Percentiles rank a stretch among this genome's conserved stretches.
phyloP scores from a whole-genome alignment of 495 filamentous ascomycete genomes.

The Neurospora sp. region DNA sequence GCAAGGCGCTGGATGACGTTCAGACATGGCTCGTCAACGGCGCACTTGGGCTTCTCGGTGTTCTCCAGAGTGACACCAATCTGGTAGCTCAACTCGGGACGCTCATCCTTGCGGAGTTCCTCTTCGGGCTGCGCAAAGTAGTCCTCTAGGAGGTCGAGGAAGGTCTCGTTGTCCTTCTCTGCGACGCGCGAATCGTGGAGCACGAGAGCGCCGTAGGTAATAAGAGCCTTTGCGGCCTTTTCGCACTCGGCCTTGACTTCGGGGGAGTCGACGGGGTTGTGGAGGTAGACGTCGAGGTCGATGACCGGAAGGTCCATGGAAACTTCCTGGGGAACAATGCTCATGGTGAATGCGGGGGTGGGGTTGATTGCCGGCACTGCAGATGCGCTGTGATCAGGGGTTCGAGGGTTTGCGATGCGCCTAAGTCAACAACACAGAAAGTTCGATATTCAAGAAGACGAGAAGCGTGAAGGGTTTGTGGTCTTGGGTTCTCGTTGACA shows the following conservation, averaged over 20 bases:
- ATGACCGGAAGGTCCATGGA: constrained; percentile 44
- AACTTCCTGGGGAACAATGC: constrained; percentile 8
- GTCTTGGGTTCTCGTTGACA: no score
- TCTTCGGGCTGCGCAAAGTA: constrained; percentile 41
- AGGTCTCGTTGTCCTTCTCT: constrained; percentile 36
- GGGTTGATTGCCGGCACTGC: neutral
- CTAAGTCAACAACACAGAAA: neutral
- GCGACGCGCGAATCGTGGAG: constrained; percentile 43
- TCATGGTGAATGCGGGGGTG: neutral
- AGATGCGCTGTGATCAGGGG: neutral
- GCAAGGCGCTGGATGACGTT: constrained; percentile 35
- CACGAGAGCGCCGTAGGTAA: constrained; percentile 39
- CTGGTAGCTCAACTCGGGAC: constrained; percentile 40
- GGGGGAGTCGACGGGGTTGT: constrained; percentile 20
- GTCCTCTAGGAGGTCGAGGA: constrained; percentile 44
- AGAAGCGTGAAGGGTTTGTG: neutral
- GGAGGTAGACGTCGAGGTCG: constrained; percentile 39
- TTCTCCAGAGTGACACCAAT: constrained; percentile 44
- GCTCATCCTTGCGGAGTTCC: constrained; percentile 31
- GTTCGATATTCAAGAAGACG: neutral
- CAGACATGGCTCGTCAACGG: constrained; percentile 42
- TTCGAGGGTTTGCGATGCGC: neutral
- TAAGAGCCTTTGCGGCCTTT: constrained; percentile 34
- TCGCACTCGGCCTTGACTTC: constrained; percentile 34
- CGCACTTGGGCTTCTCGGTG: constrained; percentile 45